These are phyloP conservation scores for Xylaria sp. DNA, from an alignment of 2,329 filamentous ascomycete genomes.

Conservation along the genomic window DNA sequence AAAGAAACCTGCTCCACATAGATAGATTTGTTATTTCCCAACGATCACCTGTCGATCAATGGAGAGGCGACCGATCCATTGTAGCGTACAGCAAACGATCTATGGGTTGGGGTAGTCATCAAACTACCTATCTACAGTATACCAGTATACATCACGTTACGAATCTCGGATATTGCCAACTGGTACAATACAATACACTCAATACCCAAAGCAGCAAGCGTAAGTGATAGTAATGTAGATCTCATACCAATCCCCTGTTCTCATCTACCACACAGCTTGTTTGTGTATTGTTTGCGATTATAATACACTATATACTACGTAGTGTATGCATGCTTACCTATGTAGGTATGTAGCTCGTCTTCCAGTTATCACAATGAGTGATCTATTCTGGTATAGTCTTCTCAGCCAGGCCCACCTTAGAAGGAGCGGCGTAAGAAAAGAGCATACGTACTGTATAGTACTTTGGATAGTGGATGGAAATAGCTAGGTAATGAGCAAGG, in stretches of 20 bases:
- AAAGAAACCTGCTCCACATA: slow-evolving; percentile 5
- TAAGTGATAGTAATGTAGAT: slow-evolving; percentile 22
- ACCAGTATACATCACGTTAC: background rate
- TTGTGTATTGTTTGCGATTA: slow-evolving; percentile 12
- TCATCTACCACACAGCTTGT: slow-evolving; percentile 13
- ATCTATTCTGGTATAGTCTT: slow-evolving; percentile 29
- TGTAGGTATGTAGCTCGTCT: too few species aligned
- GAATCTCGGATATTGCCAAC: background rate
- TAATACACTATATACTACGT: too few species aligned
- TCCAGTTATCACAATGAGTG: slow-evolving; percentile 7
- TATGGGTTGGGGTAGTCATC: slow-evolving; percentile 1
- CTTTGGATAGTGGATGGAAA: background rate
- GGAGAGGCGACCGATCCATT: slow-evolving; percentile 5
- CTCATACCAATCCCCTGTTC: slow-evolving; percentile 15
- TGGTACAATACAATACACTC: background rate
- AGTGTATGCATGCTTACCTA: slow-evolving; percentile 7
- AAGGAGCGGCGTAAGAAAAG: slow-evolving; percentile 17
- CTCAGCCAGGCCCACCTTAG: slow-evolving; percentile 19
- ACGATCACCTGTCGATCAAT: slow-evolving; percentile 7
- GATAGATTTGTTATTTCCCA: slow-evolving; percentile 6
- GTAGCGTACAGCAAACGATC: background rate
- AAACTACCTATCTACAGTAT: background rate
- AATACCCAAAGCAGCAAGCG: slow-evolving; percentile 20
- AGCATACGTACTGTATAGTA: background rate
- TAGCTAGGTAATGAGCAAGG: slow-evolving; percentile 19